These are phyloP conservation scores for Skeletonema costatum DNA, from an alignment of 108 stramenopile species.

Conservation along the genomic window DNA sequence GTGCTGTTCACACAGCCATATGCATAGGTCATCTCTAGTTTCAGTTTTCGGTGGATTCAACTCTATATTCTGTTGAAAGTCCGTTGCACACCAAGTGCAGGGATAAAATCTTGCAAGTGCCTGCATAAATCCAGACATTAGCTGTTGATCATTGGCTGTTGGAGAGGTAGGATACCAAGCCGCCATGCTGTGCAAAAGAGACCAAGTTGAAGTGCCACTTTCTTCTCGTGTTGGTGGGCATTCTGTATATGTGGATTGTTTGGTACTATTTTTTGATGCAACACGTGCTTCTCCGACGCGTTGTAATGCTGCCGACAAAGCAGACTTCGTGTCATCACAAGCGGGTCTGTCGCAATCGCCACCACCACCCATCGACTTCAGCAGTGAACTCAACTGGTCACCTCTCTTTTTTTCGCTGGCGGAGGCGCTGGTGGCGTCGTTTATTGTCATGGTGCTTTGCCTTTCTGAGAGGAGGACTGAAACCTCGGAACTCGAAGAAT, in stretches of 20 bases:
- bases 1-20: slow-evolving; percentile 90
- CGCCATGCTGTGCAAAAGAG: slow-evolving; percentile 82
- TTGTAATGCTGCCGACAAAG: slow-evolving; percentile 56
- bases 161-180: slow-evolving; percentile 89
- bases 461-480: neutral
- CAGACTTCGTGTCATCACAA: slow-evolving; percentile 75
- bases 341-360: slow-evolving; percentile 87
- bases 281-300: slow-evolving; percentile 32
- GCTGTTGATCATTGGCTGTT: slow-evolving; percentile 53
- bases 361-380: slow-evolving; percentile 44
- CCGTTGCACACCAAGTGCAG: slow-evolving; percentile 79
- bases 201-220: slow-evolving; percentile 79
- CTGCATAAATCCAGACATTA: slow-evolving; percentile 65
- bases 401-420: slow-evolving; percentile 1
- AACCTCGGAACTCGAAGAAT: too few relatives aligned
- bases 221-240: slow-evolving; percentile 78
- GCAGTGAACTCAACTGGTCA: slow-evolving; percentile 18
- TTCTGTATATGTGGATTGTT: slow-evolving; percentile 22
- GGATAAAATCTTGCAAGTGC: slow-evolving; percentile 85
- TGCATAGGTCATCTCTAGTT: slow-evolving; percentile 73
- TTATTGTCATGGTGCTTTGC: neutral
- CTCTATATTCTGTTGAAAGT: slow-evolving; percentile 76
- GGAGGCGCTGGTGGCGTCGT: neutral
- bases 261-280: slow-evolving; percentile 2
- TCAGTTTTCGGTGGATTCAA: slow-evolving; percentile 68